Evolutionary conservation across 164 flowering plant species (phyloP).

Genomic region (Magnolia changhungtana): DNA sequence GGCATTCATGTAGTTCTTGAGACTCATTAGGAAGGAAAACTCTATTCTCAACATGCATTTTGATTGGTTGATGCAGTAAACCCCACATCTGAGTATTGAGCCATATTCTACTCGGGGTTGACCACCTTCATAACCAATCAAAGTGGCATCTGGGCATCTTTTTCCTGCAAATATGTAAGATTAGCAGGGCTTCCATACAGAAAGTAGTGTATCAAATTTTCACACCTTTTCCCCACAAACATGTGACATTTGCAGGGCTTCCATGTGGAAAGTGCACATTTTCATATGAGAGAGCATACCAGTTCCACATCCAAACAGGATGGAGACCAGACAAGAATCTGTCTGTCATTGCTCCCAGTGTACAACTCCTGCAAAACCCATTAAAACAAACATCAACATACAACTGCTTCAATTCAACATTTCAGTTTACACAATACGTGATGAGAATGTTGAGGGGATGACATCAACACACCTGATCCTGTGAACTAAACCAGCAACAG

Average conservation of each 20-base stretch:
- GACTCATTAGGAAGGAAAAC: too few species aligned
- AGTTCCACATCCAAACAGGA: slow-evolving; percentile 37
- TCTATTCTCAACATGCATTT: not conserved
- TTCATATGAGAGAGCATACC: slow-evolving; percentile 30
- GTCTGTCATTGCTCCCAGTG: slow-evolving; percentile 87
- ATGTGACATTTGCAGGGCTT: too few species aligned
- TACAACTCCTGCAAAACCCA: slow-evolving; percentile 65
- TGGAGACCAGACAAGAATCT: slow-evolving; percentile 95
- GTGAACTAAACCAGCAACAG: slow-evolving; percentile 78
- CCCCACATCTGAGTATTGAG: not conserved
- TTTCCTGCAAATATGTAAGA: not conserved
- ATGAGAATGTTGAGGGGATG: not conserved
- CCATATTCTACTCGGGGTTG: too few species aligned
- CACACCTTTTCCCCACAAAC: too few species aligned
- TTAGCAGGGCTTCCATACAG: too few species aligned
- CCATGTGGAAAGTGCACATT: not conserved
- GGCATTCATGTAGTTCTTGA: too few species aligned
- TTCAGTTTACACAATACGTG: not conserved
- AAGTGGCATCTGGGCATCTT: not conserved
- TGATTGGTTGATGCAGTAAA: not conserved
- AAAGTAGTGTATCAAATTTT: too few species aligned
- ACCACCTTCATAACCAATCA: not conserved
- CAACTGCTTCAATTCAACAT: not conserved
- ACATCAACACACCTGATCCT: slow-evolving; percentile 64
- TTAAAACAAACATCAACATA: not conserved